A percentile compares a stretch with the other conserved stretches of the same genome.
phyloP scores from a whole-genome alignment of 2,329 filamentous ascomycete genomes.

The Fusarium euwallaceae region DNA sequence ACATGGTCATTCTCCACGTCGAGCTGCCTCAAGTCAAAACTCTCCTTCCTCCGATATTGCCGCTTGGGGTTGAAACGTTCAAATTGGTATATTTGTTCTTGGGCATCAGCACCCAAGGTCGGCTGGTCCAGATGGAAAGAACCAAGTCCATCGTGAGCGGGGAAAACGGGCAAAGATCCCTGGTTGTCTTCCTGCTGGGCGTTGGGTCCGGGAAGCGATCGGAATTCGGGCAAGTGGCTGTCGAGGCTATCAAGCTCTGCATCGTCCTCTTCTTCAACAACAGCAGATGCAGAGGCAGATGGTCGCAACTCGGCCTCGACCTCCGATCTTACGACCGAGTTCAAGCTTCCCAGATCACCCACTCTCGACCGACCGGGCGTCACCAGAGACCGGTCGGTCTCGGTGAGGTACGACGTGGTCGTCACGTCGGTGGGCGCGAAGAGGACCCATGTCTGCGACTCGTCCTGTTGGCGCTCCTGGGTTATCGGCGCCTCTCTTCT shows the following conservation, averaged over 20 bases:
- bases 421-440: constrained; percentile 82
- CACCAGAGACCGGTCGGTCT: constrained; percentile 74
- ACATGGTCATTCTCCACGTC: constrained; percentile 67
- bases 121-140: constrained; percentile 79
- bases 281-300: constrained; percentile 54
- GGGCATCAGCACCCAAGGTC: constrained; percentile 68
- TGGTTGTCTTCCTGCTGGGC: constrained; percentile 42
- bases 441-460: constrained; percentile 95
- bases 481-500: constrained; percentile 44
- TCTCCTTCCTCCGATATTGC: constrained; percentile 67
- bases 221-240: constrained; percentile 90
- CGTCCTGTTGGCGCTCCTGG: constrained; percentile 64
- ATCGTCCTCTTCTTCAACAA: constrained; percentile 73
- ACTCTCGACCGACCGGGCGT: constrained; percentile 78
- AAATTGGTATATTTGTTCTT: constrained; percentile 90
- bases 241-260: constrained; percentile 93
- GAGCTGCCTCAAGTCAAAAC: constrained; percentile 63
- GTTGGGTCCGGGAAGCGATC: constrained; percentile 65
- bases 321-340: constrained; percentile 74
- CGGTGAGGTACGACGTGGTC: constrained; percentile 76
- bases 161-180: constrained; percentile 79
- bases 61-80: constrained; percentile 85
- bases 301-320: constrained; percentile 60
- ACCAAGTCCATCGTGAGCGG: constrained; percentile 91
- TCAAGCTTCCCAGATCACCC: constrained; percentile 85